Percentiles rank a stretch among this genome's conserved stretches.
Evolutionary conservation across 1,284 basidiomycete species (phyloP).

Genomic region (Phylloboletellus chloephorus): DNA sequence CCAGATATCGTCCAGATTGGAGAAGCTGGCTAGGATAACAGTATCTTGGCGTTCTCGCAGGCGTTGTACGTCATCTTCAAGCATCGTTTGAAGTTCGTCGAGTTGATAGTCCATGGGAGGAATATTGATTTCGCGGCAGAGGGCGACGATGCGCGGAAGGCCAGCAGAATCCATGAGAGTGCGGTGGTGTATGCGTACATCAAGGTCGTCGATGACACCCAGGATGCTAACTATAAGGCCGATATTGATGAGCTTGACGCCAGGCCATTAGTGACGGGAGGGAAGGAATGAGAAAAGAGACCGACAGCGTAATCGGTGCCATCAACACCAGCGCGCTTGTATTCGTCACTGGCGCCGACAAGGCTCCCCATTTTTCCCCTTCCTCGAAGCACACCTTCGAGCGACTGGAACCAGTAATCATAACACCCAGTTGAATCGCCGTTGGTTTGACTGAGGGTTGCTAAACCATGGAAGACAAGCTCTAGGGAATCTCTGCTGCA

Average conservation of each 20-base stretch:
- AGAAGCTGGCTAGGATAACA: slow-evolving; percentile 71
- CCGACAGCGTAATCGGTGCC: slow-evolving; percentile 83
- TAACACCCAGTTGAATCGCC: slow-evolving; percentile 61
- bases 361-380: slow-evolving; percentile 93
- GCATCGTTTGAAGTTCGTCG: slow-evolving; percentile 55
- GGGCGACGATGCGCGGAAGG: slow-evolving; percentile 67
- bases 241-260: slow-evolving; percentile 58
- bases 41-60: slow-evolving; percentile 77
- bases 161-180: slow-evolving; percentile 88
- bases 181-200: slow-evolving; percentile 80
- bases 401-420: slow-evolving; percentile 85
- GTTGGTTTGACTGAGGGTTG: slow-evolving; percentile 61
- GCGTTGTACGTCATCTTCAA: slow-evolving; percentile 77
- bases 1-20: slow-evolving; percentile 84
- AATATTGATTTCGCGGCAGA: slow-evolving; percentile 68
- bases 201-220: slow-evolving; percentile 64
- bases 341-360: slow-evolving; percentile 90
- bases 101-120: slow-evolving; percentile 67
- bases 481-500: slow-evolving; percentile 49
- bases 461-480: slow-evolving; percentile 59
- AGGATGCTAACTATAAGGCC: slow-evolving; percentile 67
- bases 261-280: slow-evolving; percentile 16
- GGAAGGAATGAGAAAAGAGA: slow-evolving; percentile 19
- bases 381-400: slow-evolving; percentile 76
- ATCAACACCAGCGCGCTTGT: slow-evolving; percentile 61